phyloP scores from a whole-genome alignment of 352 stramenopile species.

The Thalassiosira exigua region DNA sequence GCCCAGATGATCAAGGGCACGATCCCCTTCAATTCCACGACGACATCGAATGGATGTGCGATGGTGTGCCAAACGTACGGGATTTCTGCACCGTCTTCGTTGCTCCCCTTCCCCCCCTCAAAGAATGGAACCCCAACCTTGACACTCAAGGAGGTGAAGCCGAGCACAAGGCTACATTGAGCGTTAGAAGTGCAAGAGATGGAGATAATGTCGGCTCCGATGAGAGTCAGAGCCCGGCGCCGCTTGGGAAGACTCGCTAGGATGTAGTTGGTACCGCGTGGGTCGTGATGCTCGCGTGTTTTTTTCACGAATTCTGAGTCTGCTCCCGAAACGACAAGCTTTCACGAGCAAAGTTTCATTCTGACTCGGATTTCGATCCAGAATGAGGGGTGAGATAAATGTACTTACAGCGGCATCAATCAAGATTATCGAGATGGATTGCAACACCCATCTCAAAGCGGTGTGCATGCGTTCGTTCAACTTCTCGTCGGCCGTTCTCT shows the following conservation, averaged over 20 bases:
- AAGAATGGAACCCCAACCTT: conserved; percentile 41
- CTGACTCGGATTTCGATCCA: no score
- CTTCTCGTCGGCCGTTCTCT: conserved; percentile 28
- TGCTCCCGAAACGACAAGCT: conserved; percentile 49
- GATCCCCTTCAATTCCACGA: conserved; percentile 35
- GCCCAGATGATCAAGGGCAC: conserved; percentile 38
- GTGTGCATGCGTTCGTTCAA: conserved; percentile 28
- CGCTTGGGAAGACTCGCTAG: conserved; percentile 26
- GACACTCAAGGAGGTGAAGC: conserved; percentile 18
- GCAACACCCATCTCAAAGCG: conserved; percentile 12
- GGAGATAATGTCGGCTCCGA: conserved; percentile 28
- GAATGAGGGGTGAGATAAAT: no score
- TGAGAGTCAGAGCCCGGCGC: conserved; percentile 25
- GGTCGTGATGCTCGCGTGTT: conserved; percentile 4
- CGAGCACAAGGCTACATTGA: conserved; percentile 25
- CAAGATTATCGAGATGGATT: conserved; percentile 29
- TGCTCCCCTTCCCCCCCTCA: neutral
- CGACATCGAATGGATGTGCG: conserved; percentile 21
- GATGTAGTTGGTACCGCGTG: conserved; percentile 28
- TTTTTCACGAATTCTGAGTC: conserved; percentile 28
- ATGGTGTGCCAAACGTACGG: conserved; percentile 26
- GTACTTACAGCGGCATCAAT: conserved; percentile 23
- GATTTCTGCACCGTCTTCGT: neutral
- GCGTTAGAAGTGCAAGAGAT: conserved; percentile 20
- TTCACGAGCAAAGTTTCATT: no score